Base-by-base conservation (phyloP, 2,329 filamentous ascomycete genomes). In the Hawksworthiomyces lignivorus region DNA sequence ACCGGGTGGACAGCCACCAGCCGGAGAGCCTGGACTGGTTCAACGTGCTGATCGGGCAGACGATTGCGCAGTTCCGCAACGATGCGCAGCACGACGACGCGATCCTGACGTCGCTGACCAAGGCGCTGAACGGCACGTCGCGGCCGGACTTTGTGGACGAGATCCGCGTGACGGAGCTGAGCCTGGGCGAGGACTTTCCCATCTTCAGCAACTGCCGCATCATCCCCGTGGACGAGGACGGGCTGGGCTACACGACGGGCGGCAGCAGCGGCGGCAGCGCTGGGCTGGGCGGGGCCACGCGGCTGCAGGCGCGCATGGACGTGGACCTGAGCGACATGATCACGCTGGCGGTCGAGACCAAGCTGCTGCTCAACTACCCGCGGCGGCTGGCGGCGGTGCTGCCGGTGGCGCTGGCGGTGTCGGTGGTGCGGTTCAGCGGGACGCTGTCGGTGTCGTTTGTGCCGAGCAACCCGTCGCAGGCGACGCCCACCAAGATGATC, bases 171-270 rank as follows among this genome's bases (percentile, higher is more conserved):
- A 95, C 89, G 3, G 90, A 98, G 63, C 80, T 98, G 46, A 94
- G 84, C 38, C 70, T 98, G 5, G 92, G 92, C 22, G 92, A 98
- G 55, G 92, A 98, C 55, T 98, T 97, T 50, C 92, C 92, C 21
- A 98, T 98, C 40, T 94, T 98, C 62, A 96, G 89, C 68, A 98
- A 98, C 62, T 97, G 92, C 57, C 80, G 92, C 45, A 84, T 98
- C 42, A 96, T 96, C 47, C 87, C 89, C 3, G 86, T 96, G 0
- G 82, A 87, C 54, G 85, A 90, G 52, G 83, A 89, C 60, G 84
- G 83, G 1, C 62, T 81, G 27, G 71, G 66, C 33, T 65, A 82
- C 27, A 72, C 37, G 3, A 36, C 29, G 1, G 35, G 29, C 14
- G 37, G 34, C 1, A 20, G 27, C 15, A n/a, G 27, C 20, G 41